A percentile compares a stretch with the other conserved stretches of the same genome.
These are phyloP conservation scores for Russula griseocarnosa DNA, from an alignment of 768 basidiomycete genomes.

Conservation along the genomic window DNA sequence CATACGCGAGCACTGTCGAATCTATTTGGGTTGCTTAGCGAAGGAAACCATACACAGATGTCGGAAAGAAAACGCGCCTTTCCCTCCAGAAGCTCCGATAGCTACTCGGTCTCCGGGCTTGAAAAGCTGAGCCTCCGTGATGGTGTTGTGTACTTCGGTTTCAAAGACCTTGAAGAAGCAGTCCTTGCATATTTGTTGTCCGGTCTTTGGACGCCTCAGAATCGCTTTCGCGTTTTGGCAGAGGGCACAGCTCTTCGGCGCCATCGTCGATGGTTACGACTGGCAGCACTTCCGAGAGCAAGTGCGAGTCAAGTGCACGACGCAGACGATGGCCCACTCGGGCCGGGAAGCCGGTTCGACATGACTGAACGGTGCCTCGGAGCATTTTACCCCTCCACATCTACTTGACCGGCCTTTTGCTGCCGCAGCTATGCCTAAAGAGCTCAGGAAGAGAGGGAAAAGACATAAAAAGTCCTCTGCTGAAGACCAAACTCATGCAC, in stretches of 20 bases:
- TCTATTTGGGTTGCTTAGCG: slow-evolving; percentile 47
- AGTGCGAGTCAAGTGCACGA: neutral
- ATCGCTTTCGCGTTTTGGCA: slow-evolving; percentile 78
- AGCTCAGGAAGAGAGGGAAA: slow-evolving; percentile 72
- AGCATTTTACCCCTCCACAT: neutral
- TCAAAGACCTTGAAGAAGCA: slow-evolving; percentile 98
- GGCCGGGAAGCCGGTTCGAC: neutral
- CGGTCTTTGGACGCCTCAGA: slow-evolving; percentile 92
- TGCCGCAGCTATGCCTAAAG: slow-evolving; percentile 56
- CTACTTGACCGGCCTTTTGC: neutral
- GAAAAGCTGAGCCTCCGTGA: slow-evolving; percentile 78
- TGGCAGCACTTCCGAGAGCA: too few species aligned
- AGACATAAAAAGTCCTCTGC: slow-evolving; percentile 56
- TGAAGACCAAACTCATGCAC: slow-evolving; percentile 30
- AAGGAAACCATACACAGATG: neutral
- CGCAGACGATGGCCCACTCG: neutral
- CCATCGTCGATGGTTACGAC: slow-evolving; percentile 46
- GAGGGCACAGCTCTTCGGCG: slow-evolving; percentile 73
- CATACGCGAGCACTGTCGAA: slow-evolving; percentile 95
- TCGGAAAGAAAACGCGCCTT: slow-evolving; percentile 47
- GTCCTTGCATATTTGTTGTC: slow-evolving; percentile 92
- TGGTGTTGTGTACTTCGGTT: slow-evolving; percentile 97
- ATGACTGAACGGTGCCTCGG: too few species aligned
- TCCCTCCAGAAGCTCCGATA: slow-evolving; percentile 97
- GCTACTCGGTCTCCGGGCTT: slow-evolving; percentile 87